Conservation (phyloP, 805 yeast species). For the Candida stauntonica region DNA sequence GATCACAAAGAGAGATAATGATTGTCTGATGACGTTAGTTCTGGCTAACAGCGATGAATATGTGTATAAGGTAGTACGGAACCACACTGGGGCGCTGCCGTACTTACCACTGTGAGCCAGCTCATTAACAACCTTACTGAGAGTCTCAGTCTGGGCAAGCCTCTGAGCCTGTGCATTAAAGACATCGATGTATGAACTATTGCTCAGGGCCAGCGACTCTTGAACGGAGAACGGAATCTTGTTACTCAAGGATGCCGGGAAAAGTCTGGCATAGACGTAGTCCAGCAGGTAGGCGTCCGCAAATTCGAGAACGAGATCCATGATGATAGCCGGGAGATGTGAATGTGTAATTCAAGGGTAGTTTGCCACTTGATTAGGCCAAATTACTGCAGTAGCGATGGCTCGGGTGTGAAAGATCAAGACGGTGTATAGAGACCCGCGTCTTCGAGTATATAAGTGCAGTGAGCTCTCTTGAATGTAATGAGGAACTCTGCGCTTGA, state of each 20-base stretch:
- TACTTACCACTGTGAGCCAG: constrained; percentile 41
- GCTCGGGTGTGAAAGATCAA: too few species aligned
- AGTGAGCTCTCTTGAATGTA: too few species aligned
- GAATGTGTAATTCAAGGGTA: neutral
- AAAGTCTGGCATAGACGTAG: constrained; percentile 58
- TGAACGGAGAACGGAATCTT: constrained; percentile 31
- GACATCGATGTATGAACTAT: constrained; percentile 22
- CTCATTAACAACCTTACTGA: constrained; percentile 16
- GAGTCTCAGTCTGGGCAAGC: constrained; percentile 9
- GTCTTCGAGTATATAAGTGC: too few species aligned
- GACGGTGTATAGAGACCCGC: too few species aligned
- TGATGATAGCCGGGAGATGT: constrained; percentile 27
- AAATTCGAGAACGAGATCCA: constrained; percentile 90
- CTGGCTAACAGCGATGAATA: constrained; percentile 69
- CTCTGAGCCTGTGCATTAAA: constrained; percentile 15
- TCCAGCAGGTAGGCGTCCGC: constrained; percentile 74
- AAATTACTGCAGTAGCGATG: too few species aligned
- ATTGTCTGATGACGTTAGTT: constrained; percentile 68
- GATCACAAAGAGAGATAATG: constrained; percentile 57
- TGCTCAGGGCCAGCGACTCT: constrained; percentile 24
- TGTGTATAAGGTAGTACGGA: constrained; percentile 53
- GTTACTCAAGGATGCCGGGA: constrained; percentile 53
- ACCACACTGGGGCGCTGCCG: constrained; percentile 57
- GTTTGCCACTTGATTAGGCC: too few species aligned
- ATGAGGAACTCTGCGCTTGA: too few species aligned